Percentiles rank a stretch among this genome's conserved stretches.
phyloP scores from a whole-genome alignment of 1,139 yeast genomes.

The Candida gigantensis region DNA sequence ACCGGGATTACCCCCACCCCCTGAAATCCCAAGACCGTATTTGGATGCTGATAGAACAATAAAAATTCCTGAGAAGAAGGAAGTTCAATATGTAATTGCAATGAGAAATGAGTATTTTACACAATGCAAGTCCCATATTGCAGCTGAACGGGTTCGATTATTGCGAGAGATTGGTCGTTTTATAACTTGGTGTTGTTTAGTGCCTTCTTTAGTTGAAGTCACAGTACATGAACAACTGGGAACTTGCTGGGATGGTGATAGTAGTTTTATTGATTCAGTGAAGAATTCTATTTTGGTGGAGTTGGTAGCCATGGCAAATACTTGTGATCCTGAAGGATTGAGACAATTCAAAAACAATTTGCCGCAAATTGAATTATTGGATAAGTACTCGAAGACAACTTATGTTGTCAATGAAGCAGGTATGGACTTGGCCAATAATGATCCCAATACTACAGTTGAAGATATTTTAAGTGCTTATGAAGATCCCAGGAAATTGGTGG shows the following conservation, averaged over 20 bases:
- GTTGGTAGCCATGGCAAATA: slow-evolving; percentile 22
- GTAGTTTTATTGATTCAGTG: slow-evolving; percentile 17
- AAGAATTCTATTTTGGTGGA: slow-evolving; percentile 26
- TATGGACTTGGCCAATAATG: slow-evolving; percentile 4
- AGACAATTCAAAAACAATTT: slow-evolving; percentile 16
- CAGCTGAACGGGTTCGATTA: slow-evolving; percentile 41
- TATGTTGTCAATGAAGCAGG: slow-evolving; percentile 13
- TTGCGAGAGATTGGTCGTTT: slow-evolving; percentile 38
- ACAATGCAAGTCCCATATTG: slow-evolving; percentile 37
- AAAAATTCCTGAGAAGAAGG: slow-evolving; percentile 35
- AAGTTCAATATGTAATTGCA: slow-evolving; percentile 27
- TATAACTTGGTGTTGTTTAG: slow-evolving; percentile 37
- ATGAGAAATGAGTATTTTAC: slow-evolving; percentile 40
- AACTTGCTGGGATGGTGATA: slow-evolving; percentile 21
- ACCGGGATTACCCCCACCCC: slow-evolving; percentile 26
- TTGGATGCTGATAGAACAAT: slow-evolving; percentile 39
- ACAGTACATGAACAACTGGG: slow-evolving; percentile 28
- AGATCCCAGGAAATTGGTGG: slow-evolving; percentile 17
- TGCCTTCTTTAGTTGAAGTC: slow-evolving; percentile 19
- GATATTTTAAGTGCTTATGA: slow-evolving; percentile 13
- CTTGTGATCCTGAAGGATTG: slow-evolving; percentile 18
- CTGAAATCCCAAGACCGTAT: slow-evolving; percentile 44
- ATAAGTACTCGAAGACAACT: slow-evolving; percentile 11
- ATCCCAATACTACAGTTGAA: slow-evolving; percentile 9
- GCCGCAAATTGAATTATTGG: slow-evolving; percentile 23